Evolutionary conservation across 1,284 basidiomycete species (phyloP).

Genomic region (Meripilus lineatus): DNA sequence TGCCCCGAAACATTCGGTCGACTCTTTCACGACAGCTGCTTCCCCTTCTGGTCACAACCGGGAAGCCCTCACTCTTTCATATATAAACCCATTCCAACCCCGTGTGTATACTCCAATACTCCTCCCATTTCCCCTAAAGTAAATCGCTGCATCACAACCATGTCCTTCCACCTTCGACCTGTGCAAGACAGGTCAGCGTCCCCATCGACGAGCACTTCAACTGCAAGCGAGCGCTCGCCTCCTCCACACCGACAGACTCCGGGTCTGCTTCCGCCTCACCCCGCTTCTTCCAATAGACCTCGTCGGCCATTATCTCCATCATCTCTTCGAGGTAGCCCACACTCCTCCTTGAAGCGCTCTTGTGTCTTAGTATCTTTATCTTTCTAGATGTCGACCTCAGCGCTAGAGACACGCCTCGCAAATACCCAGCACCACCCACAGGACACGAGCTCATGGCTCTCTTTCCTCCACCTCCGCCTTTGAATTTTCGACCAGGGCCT

Average conservation of each 20-base stretch:
- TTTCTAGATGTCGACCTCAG: constrained; percentile 54
- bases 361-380: constrained; percentile 7
- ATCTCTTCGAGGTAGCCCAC: constrained; percentile 52
- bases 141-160: constrained; percentile 13
- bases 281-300: constrained; percentile 14
- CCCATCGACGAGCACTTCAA: constrained; percentile 23
- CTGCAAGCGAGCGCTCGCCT: constrained; percentile 23
- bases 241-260: constrained; percentile 11
- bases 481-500: constrained; percentile 48
- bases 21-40: constrained; percentile 5
- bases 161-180: constrained; percentile 23
- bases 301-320: constrained; percentile 24
- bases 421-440: constrained; percentile 67
- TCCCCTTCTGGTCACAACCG: constrained; percentile 12
- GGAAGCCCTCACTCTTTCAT: constrained; percentile 11
- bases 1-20: constrained; percentile 8
- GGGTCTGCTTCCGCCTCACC: constrained; percentile 11
- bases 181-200: constrained; percentile 21
- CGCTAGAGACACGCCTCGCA: constrained; percentile 42
- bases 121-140: constrained; percentile 11
- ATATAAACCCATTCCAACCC: constrained; percentile 17
- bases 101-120: constrained; percentile 5
- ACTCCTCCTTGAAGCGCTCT: constrained; percentile 8
- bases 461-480: constrained; percentile 64
- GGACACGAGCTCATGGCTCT: constrained; percentile 78